Evolutionary conservation across 1,284 basidiomycete genomes (phyloP).

Genomic region (Xanthoconium separans): DNA sequence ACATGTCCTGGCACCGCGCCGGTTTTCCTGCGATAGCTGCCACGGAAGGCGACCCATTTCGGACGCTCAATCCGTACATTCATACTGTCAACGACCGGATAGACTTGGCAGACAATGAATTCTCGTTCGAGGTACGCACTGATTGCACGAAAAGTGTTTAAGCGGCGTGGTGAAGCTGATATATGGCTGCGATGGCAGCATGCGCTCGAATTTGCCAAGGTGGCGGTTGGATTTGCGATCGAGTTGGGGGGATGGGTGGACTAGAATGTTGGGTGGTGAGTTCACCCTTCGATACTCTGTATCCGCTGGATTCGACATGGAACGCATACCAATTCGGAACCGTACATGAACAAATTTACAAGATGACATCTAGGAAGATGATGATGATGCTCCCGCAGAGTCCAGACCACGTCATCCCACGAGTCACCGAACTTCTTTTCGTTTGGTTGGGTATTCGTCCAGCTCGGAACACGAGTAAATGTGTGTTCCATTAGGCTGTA

Average conservation of each 20-base stretch:
- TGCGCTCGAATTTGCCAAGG: slow-evolving; percentile 76
- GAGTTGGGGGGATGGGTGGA: slow-evolving; percentile 64
- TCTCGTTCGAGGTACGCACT: slow-evolving; percentile 79
- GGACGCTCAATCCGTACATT: slow-evolving; percentile 73
- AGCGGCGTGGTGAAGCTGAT: neutral
- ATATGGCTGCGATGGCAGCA: slow-evolving; percentile 4
- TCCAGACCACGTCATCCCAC: neutral
- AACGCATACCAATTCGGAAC: neutral
- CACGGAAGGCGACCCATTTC: slow-evolving; percentile 63
- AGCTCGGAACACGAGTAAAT: neutral
- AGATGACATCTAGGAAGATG: neutral
- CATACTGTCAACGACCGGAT: slow-evolving; percentile 67
- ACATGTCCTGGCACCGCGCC: slow-evolving; percentile 23
- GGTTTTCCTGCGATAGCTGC: slow-evolving; percentile 19
- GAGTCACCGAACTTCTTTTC: too few species aligned
- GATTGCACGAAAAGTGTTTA: slow-evolving; percentile 1
- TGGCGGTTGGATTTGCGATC: slow-evolving; percentile 79
- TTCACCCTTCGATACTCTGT: neutral
- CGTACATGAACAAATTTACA: neutral
- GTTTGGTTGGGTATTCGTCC: neutral
- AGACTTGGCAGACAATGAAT: slow-evolving; percentile 45
- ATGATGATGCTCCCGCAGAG: too few species aligned
- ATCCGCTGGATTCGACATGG: too few species aligned
- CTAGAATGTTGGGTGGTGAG: neutral
- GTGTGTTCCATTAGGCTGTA: neutral